Conservation (phyloP, 2,329 filamentous ascomycete species). For the Trichoderma brevicompactum region DNA sequence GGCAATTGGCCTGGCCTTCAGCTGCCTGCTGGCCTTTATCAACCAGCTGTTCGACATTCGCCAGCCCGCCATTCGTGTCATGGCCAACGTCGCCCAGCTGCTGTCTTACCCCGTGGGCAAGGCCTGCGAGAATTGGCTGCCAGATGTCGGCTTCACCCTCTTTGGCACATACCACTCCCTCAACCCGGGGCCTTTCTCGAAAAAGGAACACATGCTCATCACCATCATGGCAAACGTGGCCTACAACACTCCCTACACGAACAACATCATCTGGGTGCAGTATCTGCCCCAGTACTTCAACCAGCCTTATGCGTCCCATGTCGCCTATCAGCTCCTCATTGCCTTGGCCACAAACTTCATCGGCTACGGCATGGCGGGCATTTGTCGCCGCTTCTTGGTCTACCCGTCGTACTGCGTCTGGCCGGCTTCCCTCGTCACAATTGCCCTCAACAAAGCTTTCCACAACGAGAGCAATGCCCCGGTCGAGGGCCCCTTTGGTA, state of each 20-base stretch:
- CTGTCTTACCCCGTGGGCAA: slow-evolving; percentile 60
- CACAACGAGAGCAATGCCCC: slow-evolving; percentile 51
- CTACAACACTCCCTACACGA: slow-evolving; percentile 58
- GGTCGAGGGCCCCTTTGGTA: slow-evolving; percentile 49
- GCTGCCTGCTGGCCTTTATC: slow-evolving; percentile 53
- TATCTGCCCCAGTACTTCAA: slow-evolving; percentile 58
- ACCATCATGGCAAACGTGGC: slow-evolving; percentile 66
- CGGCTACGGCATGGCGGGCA: slow-evolving; percentile 63
- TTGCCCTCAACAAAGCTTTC: slow-evolving; percentile 59
- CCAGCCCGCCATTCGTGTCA: slow-evolving; percentile 58
- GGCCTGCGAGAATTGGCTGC: slow-evolving; percentile 54
- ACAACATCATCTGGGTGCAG: slow-evolving; percentile 60
- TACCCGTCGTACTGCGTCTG: slow-evolving; percentile 61
- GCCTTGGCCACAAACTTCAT: slow-evolving; percentile 61
- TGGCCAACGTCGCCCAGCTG: slow-evolving; percentile 60
- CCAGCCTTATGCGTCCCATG: slow-evolving; percentile 56
- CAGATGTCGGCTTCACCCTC: slow-evolving; percentile 54
- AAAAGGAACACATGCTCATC: slow-evolving; percentile 66
- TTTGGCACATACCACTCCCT: slow-evolving; percentile 53
- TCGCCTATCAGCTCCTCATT: slow-evolving; percentile 60
- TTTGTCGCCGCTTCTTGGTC: slow-evolving; percentile 58
- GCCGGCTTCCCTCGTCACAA: slow-evolving; percentile 60
- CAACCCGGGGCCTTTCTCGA: slow-evolving; percentile 61
- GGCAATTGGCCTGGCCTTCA: slow-evolving; percentile 57
- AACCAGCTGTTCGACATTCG: slow-evolving; percentile 65